Evolutionary conservation across 805 yeast species (phyloP), one percentile per base, ranked within the genome.

Genomic region (Cyberlindnera maritima): DNA sequence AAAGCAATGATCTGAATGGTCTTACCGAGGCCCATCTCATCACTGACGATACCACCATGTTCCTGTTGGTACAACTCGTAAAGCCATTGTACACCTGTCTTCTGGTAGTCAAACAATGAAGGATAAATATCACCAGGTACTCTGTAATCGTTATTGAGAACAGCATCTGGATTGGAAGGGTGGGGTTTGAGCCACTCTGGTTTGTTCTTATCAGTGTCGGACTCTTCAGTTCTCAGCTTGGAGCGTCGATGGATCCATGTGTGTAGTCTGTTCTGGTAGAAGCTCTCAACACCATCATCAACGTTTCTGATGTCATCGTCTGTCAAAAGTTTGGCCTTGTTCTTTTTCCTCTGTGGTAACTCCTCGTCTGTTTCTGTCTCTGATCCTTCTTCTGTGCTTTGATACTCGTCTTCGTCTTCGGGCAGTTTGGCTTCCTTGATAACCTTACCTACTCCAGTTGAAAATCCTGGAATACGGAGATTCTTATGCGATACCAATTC

Each of bases 11-110:
- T 79, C 62, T 94, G 98, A 42, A 94, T 85, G 0, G 99, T 94
- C 61, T 94, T 94, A 2, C 99, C 99, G 15, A 94, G 68, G 0
- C 99, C 99, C 99, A 94, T 94, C 64, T 94, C 99, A 66, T 94
- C 99, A 21, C 98, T 97, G 35, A 94, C 76, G 19, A 94, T 94
- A 0, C 99, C 99, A 2, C 99, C 99, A 3, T 91, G 85, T 41
- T 79, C 81, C 63, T 94, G 98, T 18, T 81, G 75, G 58, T 87
- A 84, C n/a, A 94, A 70, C 61, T 94, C 99, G 84, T 95, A 91
- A 2, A 94, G 76, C 99, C 99, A 92, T 59, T 94, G 96, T 1
- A 94, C 97, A 52, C 98, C 89, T 0, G 98, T 94, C 58, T 88
- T 88, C 59, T 94, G 99, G 63, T 94, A 94, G 53, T 88, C 96